Conservation (phyloP, 768 basidiomycete species). For the Panellus pusillus region DNA sequence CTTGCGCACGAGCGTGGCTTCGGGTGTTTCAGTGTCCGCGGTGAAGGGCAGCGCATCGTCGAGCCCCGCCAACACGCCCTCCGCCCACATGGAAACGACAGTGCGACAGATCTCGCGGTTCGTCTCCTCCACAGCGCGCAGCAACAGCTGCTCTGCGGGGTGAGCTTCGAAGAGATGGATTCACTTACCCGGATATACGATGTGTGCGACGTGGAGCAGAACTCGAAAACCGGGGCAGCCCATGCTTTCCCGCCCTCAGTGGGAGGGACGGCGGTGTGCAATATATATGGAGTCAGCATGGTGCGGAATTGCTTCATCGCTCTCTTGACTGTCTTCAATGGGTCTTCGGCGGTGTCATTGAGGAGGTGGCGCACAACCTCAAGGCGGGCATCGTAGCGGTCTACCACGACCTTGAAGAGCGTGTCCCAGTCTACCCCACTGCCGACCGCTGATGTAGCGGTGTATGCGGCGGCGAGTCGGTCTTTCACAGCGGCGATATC, state of each 20-base stretch:
- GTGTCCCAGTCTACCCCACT: constrained; percentile 45
- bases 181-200: constrained; percentile 20
- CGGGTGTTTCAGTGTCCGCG: not conserved
- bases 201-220: constrained; percentile 35
- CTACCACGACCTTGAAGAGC: constrained; percentile 36
- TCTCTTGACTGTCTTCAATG: constrained; percentile 19
- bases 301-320: constrained; percentile 29
- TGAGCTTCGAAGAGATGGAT: constrained; percentile 15
- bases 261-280: constrained; percentile 23
- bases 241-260: constrained; percentile 23
- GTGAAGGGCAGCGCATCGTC: constrained; percentile 4
- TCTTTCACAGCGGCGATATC: constrained; percentile 27
- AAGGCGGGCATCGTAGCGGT: constrained; percentile 44
- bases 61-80: constrained; percentile 21
- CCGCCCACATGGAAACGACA: constrained; percentile 21
- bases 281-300: constrained; percentile 35
- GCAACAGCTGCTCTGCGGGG: constrained; percentile 21
- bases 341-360: constrained; percentile 20
- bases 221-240: constrained; percentile 35
- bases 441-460: constrained; percentile 6
- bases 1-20: not conserved
- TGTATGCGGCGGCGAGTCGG: constrained; percentile 29
- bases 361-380: constrained; percentile 40
- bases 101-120: constrained; percentile 26
- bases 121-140: constrained; percentile 18